Percentiles rank a stretch among this genome's conserved stretches.
Conservation (phyloP, 169 alveolate species). For the Cytauxzoon felis region DNA sequence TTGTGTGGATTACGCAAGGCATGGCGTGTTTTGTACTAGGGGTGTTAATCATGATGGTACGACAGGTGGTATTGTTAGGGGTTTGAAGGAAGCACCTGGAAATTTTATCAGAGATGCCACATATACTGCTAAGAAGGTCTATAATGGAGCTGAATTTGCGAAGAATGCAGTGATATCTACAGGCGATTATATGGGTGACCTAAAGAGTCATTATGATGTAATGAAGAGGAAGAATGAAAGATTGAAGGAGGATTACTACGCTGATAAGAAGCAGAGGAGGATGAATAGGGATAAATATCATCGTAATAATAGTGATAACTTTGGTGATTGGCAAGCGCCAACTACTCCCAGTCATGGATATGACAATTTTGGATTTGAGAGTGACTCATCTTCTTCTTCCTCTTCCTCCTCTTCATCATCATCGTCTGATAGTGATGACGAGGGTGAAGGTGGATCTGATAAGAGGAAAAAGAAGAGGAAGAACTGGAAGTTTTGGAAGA, state of each 20-base stretch:
- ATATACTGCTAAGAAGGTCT: constrained; percentile 9
- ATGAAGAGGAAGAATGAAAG: constrained; percentile 11
- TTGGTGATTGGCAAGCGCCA: neutral
- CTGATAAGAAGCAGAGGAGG: constrained; percentile 6
- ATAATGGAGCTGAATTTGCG: constrained; percentile 29
- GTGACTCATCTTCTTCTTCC: no score
- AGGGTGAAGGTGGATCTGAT: no score
- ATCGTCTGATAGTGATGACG: no score
- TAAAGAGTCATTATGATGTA: constrained; percentile 12
- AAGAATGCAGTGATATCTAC: constrained; percentile 8
- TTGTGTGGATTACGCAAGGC: no score
- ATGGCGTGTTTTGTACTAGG: no score
- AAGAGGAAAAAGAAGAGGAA: neutral
- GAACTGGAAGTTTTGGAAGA: neutral
- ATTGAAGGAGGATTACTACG: constrained; percentile 24
- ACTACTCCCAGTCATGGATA: no score
- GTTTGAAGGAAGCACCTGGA: no score
- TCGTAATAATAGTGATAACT: neutral
- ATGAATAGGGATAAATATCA: neutral
- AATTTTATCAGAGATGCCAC: no score
- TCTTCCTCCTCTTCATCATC: no score
- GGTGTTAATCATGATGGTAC: no score
- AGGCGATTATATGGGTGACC: neutral
- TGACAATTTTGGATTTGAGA: no score
- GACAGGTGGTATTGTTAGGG: no score